Base-by-base conservation (phyloP, 805 yeast species). In the Sugiyamaella valdiviana region DNA sequence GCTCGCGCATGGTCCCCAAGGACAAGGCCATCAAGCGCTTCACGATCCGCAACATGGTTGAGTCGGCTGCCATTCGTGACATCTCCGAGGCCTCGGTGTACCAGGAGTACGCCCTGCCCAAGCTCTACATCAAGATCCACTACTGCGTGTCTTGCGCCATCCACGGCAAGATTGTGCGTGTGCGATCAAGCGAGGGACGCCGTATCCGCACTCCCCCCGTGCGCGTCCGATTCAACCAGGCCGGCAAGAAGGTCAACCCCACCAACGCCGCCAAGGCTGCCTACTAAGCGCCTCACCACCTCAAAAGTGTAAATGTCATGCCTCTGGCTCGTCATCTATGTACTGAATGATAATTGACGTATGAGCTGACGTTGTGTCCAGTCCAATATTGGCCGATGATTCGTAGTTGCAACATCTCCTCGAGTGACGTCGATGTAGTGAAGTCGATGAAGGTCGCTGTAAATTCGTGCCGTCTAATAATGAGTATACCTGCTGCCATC, bases 11-110 rank as follows among this genome's bases (percentile, higher is more conserved):
- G 81, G 96, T 93, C 69, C 97, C 99, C 74, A 93, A 93, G 86
- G 99, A 93, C 77, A 93, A 93, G 85, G 98, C 99, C 76, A 93
- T 93, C 87, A 93, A 93, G 93, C 88, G 99, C 81, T 95, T 93
- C 83, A 89, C 96, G 77, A 84, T 93, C 86, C 87, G 97, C 82
- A 93, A 93, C 95, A 93, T 93, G 91, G 99, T 93, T 68, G 99
- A 93, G 83, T 93, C 96, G 66, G 99, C 99, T 74, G 74, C 99
- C 70, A 95, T 93, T 72, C 90, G 99, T 84, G 99, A 93, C 78
- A 82, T 93, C 77, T 86, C 96, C 67, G 99, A 93, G 79, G 99
- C 99, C 68, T 90, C 97, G 55, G 98, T 93, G 69, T 93, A 93
- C 85, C 80, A 86, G 69, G 99, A 93, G 82, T 93, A 93, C 82